Conservation (phyloP, 192 early-diverging fungal species). For the Gonapodya sp. region DNA sequence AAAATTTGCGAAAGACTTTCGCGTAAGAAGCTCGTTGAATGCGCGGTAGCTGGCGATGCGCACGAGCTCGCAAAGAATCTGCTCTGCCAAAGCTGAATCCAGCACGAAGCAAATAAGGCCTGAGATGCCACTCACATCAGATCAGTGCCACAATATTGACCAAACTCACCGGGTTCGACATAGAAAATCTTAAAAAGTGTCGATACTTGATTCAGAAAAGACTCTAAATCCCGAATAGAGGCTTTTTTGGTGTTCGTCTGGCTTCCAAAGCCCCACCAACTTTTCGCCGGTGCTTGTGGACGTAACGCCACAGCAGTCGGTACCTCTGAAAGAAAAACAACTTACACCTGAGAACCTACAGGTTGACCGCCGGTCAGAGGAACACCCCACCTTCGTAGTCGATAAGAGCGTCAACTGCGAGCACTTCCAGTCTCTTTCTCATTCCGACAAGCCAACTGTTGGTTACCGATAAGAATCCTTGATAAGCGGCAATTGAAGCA, state of each 20-base stretch:
- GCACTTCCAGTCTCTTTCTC: conserved; percentile 75
- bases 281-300: background rate
- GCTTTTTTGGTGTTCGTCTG: conserved; percentile 24
- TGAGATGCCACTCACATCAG: background rate
- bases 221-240: conserved; percentile 90
- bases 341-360: background rate
- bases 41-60: conserved; percentile 90
- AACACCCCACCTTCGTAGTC: conserved; percentile 74
- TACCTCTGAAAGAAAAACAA: background rate
- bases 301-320: background rate
- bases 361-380: background rate
- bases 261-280: background rate
- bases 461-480: background rate
- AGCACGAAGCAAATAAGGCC: background rate
- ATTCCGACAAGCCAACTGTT: background rate
- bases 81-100: conserved; percentile 60
- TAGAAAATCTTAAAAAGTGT: conserved; percentile 96
- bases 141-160: background rate
- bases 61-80: conserved; percentile 90
- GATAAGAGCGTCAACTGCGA: conserved; percentile 92
- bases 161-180: conserved; percentile 54
- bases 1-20: conserved; percentile 27
- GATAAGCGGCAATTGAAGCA: background rate
- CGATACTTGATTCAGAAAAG: conserved; percentile 89
- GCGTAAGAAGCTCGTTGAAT: conserved; percentile 96